phyloP scores from a whole-genome alignment of 352 stramenopile species.

The Pythium rhizo-oryzae region DNA sequence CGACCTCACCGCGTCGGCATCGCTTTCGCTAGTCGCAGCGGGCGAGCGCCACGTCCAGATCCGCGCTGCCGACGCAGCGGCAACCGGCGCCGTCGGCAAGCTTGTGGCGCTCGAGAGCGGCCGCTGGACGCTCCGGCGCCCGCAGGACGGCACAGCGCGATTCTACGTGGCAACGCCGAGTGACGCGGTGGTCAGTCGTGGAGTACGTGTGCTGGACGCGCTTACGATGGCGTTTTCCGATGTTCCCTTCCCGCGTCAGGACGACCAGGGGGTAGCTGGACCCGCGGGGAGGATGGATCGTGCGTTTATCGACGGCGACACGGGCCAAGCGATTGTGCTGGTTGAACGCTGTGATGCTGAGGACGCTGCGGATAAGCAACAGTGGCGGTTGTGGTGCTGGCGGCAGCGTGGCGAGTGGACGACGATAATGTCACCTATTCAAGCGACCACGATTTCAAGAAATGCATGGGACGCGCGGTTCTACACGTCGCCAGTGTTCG shows the following conservation, averaged over 20 bases:
- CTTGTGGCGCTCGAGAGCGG: constrained; percentile 24
- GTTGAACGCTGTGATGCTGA: constrained; percentile 4
- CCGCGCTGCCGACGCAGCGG: not conserved
- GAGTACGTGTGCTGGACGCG: constrained; percentile 23
- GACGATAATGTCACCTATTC: not conserved
- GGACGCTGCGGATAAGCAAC: not conserved
- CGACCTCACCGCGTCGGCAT: not conserved
- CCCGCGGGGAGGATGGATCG: not conserved
- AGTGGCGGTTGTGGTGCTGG: constrained; percentile 25
- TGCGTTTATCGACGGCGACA: constrained; percentile 10
- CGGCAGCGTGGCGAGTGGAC: constrained; percentile 9
- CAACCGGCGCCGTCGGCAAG: constrained; percentile 3
- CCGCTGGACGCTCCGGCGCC: not conserved
- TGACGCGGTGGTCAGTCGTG: not conserved
- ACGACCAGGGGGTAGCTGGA: not conserved
- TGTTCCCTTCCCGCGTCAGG: not conserved
- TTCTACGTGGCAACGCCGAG: constrained; percentile 19
- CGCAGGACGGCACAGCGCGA: constrained; percentile 1
- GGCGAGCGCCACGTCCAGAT: constrained; percentile 29
- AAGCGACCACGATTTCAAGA: no score
- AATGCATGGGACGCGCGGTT: constrained; percentile 20
- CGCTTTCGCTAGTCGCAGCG: constrained; percentile 16
- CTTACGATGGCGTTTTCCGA: constrained; percentile 13
- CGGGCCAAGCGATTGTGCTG: constrained; percentile 2
- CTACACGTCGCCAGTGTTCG: constrained; percentile 27